Evolutionary conservation across 768 basidiomycete genomes (phyloP).

Genomic region (Multifurca ochricompacta): DNA sequence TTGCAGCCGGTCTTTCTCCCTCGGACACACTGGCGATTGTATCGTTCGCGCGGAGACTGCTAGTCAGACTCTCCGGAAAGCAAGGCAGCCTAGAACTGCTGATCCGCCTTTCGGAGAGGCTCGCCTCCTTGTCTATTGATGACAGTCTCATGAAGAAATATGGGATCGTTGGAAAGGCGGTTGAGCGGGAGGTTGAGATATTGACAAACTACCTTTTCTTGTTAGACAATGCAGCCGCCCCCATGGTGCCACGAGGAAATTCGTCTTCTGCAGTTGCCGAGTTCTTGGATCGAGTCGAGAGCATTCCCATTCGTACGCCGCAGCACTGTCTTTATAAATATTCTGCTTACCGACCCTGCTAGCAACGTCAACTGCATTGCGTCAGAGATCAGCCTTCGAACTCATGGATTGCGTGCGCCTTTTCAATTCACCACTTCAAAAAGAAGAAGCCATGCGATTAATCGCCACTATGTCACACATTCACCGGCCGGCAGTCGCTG

Average conservation of each 20-base stretch:
- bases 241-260: background rate
- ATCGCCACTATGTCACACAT: slow-evolving; percentile 33
- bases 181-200: slow-evolving; percentile 40
- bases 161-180: slow-evolving; percentile 25
- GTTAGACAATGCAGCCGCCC: slow-evolving; percentile 21
- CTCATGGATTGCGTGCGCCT: slow-evolving; percentile 61
- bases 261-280: slow-evolving; percentile 29
- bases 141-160: slow-evolving; percentile 30
- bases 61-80: slow-evolving; percentile 50
- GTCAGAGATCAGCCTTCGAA: slow-evolving; percentile 40
- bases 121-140: slow-evolving; percentile 31
- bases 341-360: background rate
- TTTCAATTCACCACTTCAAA: slow-evolving; percentile 29
- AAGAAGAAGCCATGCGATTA: slow-evolving; percentile 36
- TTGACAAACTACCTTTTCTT: slow-evolving; percentile 32
- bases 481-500: slow-evolving; percentile 35
- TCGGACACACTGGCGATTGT: slow-evolving; percentile 58
- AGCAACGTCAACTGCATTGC: slow-evolving; percentile 34
- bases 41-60: slow-evolving; percentile 55
- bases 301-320: slow-evolving; percentile 40
- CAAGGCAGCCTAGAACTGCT: slow-evolving; percentile 38
- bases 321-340: background rate
- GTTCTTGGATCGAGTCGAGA: slow-evolving; percentile 40
- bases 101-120: slow-evolving; percentile 26
- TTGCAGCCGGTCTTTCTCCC: slow-evolving; percentile 43